phyloP scores from a whole-genome alignment of 257 asterid species.

The Haberlea rhodopensis region DNA sequence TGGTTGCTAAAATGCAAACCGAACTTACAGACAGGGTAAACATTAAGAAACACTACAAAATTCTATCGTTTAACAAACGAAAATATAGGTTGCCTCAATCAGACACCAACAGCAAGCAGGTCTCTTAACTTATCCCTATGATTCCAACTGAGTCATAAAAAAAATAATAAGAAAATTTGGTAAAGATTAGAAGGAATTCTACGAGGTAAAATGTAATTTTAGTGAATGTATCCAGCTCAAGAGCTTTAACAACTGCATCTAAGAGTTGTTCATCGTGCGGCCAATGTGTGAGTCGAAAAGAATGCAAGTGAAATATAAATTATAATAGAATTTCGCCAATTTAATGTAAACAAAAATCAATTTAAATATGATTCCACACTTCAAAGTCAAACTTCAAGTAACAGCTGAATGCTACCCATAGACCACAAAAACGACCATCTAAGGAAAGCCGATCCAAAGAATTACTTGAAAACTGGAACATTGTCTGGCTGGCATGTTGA shows the following conservation, averaged over 20 bases:
- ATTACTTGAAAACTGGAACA: conserved; percentile 12
- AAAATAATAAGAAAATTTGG: not conserved
- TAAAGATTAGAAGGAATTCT: not conserved
- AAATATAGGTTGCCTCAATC: not conserved
- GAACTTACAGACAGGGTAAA: not conserved
- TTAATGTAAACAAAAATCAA: conserved; percentile 26
- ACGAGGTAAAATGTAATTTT: not conserved
- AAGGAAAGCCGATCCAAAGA: conserved; percentile 21
- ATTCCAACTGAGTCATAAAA: not conserved
- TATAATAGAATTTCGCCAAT: conserved; percentile 11
- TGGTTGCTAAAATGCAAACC: too few relatives aligned
- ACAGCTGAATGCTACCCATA: conserved; percentile 20
- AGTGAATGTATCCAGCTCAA: not conserved
- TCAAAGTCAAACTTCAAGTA: conserved; percentile 24
- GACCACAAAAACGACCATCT: conserved; percentile 26
- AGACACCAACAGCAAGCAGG: not conserved
- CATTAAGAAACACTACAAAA: too few relatives aligned
- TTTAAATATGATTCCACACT: conserved; percentile 11
- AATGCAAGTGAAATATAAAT: conserved; percentile 1
- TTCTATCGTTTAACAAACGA: not conserved
- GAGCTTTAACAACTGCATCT: not conserved
- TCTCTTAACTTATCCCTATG: not conserved
- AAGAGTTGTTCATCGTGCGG: too few relatives aligned
- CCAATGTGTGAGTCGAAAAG: not conserved
- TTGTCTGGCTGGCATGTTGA: conserved; percentile 20